Percentiles rank a stretch among this genome's conserved stretches.
These are phyloP conservation scores for Daldinia eschscholtzii DNA, from an alignment of 2,329 filamentous ascomycete genomes.

Conservation along the genomic window DNA sequence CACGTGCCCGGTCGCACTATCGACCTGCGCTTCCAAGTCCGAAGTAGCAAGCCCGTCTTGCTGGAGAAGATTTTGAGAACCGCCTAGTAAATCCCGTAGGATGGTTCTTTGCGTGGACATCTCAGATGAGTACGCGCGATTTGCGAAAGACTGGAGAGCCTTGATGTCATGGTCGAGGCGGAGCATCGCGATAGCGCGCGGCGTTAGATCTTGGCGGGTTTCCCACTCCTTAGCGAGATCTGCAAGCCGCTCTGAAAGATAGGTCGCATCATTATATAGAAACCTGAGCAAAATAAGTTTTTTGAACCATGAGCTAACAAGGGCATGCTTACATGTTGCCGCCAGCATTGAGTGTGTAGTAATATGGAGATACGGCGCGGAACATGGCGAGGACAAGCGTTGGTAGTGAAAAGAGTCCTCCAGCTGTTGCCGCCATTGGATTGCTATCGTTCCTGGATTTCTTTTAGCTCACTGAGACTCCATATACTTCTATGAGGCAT, in stretches of 20 bases:
- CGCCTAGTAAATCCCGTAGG: slow-evolving; percentile 71
- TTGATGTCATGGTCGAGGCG: slow-evolving; percentile 71
- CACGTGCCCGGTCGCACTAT: slow-evolving; percentile 66
- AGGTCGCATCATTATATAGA: slow-evolving; percentile 76
- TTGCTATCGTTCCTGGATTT: slow-evolving; percentile 58
- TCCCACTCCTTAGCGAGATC: slow-evolving; percentile 66
- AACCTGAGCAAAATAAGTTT: slow-evolving; percentile 60
- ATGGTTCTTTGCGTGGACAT: slow-evolving; percentile 72
- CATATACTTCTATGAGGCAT: background rate
- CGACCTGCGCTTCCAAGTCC: slow-evolving; percentile 56
- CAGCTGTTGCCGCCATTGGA: slow-evolving; percentile 75
- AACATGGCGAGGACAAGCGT: slow-evolving; percentile 83
- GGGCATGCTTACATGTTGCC: slow-evolving; percentile 71
- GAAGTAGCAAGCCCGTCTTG: slow-evolving; percentile 66
- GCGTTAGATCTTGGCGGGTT: slow-evolving; percentile 63
- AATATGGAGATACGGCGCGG: slow-evolving; percentile 79
- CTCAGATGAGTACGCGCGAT: slow-evolving; percentile 71
- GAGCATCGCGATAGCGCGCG: slow-evolving; percentile 66
- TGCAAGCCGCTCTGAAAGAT: slow-evolving; percentile 69
- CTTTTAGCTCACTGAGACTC: slow-evolving; percentile 24
- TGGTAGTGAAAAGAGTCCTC: slow-evolving; percentile 78
- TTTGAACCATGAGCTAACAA: background rate
- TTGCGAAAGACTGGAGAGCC: slow-evolving; percentile 70
- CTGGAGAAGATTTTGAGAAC: slow-evolving; percentile 70
- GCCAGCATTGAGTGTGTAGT: slow-evolving; percentile 73